Base-by-base conservation (phyloP, 352 stramenopile genomes). In the Phytophthora litchii region DNA sequence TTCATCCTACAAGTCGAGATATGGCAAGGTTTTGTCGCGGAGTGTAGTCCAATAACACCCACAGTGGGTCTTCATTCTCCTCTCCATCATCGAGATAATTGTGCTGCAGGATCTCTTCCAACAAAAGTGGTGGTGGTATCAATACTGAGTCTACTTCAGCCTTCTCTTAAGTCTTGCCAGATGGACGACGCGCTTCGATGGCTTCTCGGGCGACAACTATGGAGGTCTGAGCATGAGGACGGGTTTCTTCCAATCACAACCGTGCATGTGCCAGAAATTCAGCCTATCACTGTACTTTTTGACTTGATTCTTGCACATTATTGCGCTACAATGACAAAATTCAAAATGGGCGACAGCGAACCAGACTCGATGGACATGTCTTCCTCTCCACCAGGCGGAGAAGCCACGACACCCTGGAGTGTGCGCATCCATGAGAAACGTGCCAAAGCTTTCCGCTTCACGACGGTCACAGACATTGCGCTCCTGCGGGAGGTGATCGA, bases 61-160 rank as follows among this genome's bases (percentile, higher is more conserved):
- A 77, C 34, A 54, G 45, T 8, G 37, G 38, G 12, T 64, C 25
- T 36, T 63, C 55, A 11, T 78, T 51, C 23, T 63, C 41, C 4
- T 76, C 44, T 10, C 41, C 42, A 0, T 60, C 54, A 31, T 60
- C 64, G 19, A 72, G 45, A 47, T 61, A 68, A 29, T 68, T 42
- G 14, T 68, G 61, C 21, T 75, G 61, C 31, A 64, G 54, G 35
- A 71, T 62, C 42, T 75, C 55, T 7, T 67, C 60, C 38, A 67
- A 17, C 0, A 53, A 55, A 3, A 53, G 59, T 8, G 46, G 43
- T 0, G 50, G 63, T 1, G 63, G 63, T 31, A 37, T 56, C 7
- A 27, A 12, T 3, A 57, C 29, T 3, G 35, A 13, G 2, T 48
- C 23, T 16, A 25, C 4, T n/a, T 17, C 36, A 19, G 6, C 7